Evolutionary conservation across 345 rosid species (phyloP).

Genomic region (Citrus reticulata): DNA sequence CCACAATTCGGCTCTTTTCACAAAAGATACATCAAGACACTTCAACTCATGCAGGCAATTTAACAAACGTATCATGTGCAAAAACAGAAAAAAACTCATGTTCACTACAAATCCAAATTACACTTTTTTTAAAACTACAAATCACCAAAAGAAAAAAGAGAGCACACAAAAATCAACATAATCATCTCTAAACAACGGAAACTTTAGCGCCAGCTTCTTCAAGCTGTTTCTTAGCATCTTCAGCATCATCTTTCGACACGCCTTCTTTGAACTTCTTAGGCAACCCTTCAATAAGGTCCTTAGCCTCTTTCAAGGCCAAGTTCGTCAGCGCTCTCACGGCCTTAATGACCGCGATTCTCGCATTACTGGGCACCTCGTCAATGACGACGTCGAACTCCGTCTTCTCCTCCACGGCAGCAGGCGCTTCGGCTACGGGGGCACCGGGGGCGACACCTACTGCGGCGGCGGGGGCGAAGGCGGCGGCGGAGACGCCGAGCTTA

Average conservation of each 20-base stretch:
- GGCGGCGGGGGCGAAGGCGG: constrained; percentile 61
- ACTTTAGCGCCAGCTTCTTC: constrained; percentile 86
- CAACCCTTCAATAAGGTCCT: constrained; percentile 77
- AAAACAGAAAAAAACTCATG: neutral
- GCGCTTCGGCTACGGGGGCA: constrained; percentile 23
- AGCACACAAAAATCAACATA: neutral
- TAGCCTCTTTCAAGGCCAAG: constrained; percentile 88
- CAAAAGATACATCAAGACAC: neutral
- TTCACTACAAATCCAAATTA: neutral
- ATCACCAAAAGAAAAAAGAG: neutral
- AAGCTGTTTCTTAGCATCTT: constrained; percentile 79
- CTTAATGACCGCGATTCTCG: constrained; percentile 79
- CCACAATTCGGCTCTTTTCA: neutral
- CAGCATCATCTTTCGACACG: constrained; percentile 74
- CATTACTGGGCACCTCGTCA: constrained; percentile 68
- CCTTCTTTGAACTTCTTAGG: constrained; percentile 91
- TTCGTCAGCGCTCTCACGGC: constrained; percentile 70
- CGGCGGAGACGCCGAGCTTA: constrained; percentile 77
- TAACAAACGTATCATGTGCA: neutral
- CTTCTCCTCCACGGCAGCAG: constrained; percentile 55
- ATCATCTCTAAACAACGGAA: constrained; percentile 38
- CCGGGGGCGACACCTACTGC: constrained; percentile 41
- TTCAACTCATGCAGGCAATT: neutral
- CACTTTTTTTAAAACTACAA: neutral
- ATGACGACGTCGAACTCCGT: constrained; percentile 82